Percentiles rank a stretch among this genome's conserved stretches.
phyloP scores from a whole-genome alignment of 163 green algal genomes.

The Scenedesmus sp. region DNA sequence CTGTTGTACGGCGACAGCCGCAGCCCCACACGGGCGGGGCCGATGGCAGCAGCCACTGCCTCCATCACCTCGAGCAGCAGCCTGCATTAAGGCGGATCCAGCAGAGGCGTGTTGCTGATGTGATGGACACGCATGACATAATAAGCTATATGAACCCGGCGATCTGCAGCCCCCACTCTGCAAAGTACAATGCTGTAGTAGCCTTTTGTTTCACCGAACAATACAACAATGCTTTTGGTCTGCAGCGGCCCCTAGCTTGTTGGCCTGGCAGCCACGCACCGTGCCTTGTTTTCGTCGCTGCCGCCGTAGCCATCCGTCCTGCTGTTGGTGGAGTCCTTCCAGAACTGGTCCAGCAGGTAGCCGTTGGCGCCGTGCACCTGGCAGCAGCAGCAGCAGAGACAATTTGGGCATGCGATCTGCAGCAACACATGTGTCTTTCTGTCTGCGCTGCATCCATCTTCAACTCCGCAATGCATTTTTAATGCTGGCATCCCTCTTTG shows the following conservation, averaged over 20 bases:
- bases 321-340: conserved; percentile 82
- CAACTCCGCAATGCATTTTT: no score
- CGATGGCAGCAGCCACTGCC: conserved; percentile 40
- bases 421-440: neutral
- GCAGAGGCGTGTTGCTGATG: neutral
- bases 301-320: conserved; percentile 91
- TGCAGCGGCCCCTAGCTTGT: no score
- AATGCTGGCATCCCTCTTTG: neutral
- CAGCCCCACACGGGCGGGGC: conserved; percentile 7
- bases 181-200: neutral
- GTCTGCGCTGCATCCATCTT: no score
- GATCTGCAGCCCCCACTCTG: conserved; percentile 23
- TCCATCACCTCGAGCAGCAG: conserved; percentile 49
- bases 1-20: conserved; percentile 47
- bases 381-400: neutral
- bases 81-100: neutral
- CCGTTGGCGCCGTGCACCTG: conserved; percentile 60
- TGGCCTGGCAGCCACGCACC: neutral
- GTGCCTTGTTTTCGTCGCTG: conserved; percentile 80
- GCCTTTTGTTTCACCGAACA: conserved; percentile 22
- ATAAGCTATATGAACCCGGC: no score
- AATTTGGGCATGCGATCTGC: neutral
- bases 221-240: no score
- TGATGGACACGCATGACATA: neutral
- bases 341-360: conserved; percentile 80